Percentiles rank a stretch among this genome's conserved stretches.
Evolutionary conservation across 371 early-diverging fungal species (phyloP).

Genomic region (Massospora cicadina): DNA sequence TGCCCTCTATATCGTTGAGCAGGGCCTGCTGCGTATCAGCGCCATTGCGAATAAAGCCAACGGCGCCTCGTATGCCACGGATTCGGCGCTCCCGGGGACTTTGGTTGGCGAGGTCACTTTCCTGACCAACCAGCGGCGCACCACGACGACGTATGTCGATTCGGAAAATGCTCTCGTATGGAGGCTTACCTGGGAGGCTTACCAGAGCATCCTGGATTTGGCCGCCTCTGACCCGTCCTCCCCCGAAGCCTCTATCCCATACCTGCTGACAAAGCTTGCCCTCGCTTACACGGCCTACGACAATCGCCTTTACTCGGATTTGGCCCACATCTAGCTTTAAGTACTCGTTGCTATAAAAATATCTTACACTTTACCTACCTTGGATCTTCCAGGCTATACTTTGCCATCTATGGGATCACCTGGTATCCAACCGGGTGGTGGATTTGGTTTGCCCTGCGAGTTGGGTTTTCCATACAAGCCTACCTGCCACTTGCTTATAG

Average conservation of each 20-base stretch:
- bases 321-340: conserved; percentile 9
- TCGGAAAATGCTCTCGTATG: conserved; percentile 36
- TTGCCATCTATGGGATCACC: no score
- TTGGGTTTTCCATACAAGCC: no score
- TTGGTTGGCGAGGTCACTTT: conserved; percentile 60
- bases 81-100: conserved; percentile 57
- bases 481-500: no score
- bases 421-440: no score
- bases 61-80: conserved; percentile 18
- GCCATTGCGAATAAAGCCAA: conserved; percentile 17
- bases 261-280: conserved; percentile 4
- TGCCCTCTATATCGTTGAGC: conserved; percentile 54
- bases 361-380: no score
- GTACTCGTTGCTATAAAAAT: no score
- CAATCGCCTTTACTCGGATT: conserved; percentile 3
- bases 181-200: conserved; percentile 33
- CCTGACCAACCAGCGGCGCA: conserved; percentile 31
- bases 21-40: conserved; percentile 45
- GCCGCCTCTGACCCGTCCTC: conserved; percentile 10
- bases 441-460: no score
- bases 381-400: no score
- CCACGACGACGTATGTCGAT: conserved; percentile 41
- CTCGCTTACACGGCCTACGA: conserved; percentile 9
- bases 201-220: conserved; percentile 28
- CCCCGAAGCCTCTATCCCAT: conserved; percentile 2